phyloP scores from a whole-genome alignment of 345 rosid genomes.

The Melaleuca alternifolia region DNA sequence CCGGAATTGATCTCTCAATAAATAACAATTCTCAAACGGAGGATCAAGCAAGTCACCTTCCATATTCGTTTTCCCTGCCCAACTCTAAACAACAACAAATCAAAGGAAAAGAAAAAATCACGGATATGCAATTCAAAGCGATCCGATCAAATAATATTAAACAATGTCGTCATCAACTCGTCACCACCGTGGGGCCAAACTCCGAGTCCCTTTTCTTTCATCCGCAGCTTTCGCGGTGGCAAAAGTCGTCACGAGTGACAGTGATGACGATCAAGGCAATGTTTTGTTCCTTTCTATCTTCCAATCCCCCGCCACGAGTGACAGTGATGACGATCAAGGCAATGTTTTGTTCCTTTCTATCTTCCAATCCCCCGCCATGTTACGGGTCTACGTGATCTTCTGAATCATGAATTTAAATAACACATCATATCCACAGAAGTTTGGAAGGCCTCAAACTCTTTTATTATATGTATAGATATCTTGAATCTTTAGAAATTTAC shows the following conservation, averaged over 20 bases:
- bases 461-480: neutral
- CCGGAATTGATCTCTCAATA: neutral
- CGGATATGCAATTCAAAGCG: neutral
- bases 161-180: neutral
- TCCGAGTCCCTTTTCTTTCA: neutral
- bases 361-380: neutral
- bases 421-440: neutral
- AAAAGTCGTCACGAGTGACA: neutral
- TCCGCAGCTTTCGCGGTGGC: neutral
- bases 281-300: neutral
- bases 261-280: neutral
- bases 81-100: too few species aligned
- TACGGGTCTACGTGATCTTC: neutral
- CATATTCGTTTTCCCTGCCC: neutral
- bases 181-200: neutral
- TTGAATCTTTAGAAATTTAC: neutral
- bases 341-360: neutral
- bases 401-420: neutral
- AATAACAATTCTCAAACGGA: neutral
- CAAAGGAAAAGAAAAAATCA: neutral
- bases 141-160: neutral
- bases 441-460: neutral
- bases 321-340: too few species aligned
- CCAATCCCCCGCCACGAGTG: neutral
- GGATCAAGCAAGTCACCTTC: neutral